Evolutionary conservation across 306 rosid genomes (phyloP), one percentile per base, ranked within the genome.

Genomic region (Geum urbanum): DNA sequence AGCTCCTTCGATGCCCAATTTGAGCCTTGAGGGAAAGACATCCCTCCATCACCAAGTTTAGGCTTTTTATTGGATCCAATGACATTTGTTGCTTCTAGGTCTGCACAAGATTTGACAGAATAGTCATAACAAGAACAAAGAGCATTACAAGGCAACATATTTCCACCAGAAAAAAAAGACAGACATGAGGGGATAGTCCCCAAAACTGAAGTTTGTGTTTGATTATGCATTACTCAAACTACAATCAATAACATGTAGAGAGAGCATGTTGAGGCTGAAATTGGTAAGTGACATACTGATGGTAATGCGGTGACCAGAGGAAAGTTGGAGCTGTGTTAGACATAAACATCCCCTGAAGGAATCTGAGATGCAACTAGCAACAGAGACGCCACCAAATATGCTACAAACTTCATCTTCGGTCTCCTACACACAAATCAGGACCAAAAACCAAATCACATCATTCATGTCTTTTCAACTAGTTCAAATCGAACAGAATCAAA

Each of bases 1-100:
- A 94, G 96, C 83, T 86, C 99, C 67, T 84, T 86, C 9, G 96
- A 75, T 69, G 97, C 99, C 99, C 99, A 94, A 59, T 48, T 73
- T 35, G 81, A 69, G 76, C 86, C 80, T 78, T 77, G 87, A 48
- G 80, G 75, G 46, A 73, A 41, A 78, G 79, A 79, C 68, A 49
- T 65, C 43, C 45, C 57, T 9, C 64, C 77, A 41, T 72, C 84
- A 73, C 79, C 76, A 67, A 66, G 72, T 64, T 49, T 73, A 11
- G 75, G 78, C 72, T 65, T 82, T 62, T 81, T 83, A 40, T 72
- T 79, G 41, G 69, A 83, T 67, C 77, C 78, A 75, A 84, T 81
- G 43, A 72, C 72, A 76, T 78, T 80, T 62, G 63, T 70, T 76
- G 86, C 78, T 78, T 79, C 87, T 53, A 77, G 72, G 81, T 83